phyloP scores from a whole-genome alignment of 2,329 filamentous ascomycete genomes.

The Fusarium sp. region DNA sequence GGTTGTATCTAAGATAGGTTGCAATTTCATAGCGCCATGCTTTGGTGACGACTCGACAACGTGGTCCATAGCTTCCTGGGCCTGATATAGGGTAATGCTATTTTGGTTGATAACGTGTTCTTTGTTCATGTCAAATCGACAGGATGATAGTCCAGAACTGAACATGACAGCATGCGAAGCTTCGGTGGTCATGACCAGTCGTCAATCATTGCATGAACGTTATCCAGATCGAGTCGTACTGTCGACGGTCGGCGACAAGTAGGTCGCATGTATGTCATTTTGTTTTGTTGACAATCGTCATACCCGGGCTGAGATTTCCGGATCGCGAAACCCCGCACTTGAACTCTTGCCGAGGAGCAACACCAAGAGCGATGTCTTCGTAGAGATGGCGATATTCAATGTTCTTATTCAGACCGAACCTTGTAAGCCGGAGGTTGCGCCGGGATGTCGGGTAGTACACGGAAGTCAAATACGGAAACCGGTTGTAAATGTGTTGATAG shows the following conservation, averaged over 20 bases:
- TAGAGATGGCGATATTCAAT: not conserved
- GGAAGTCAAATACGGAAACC: slow-evolving; percentile 21
- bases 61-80: not conserved
- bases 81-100: not conserved
- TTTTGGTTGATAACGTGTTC: not conserved
- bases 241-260: not conserved
- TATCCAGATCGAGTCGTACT: not conserved
- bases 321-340: slow-evolving; percentile 36
- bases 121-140: not conserved
- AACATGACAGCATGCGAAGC: not conserved
- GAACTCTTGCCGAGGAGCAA: slow-evolving; percentile 24
- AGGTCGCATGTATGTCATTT: slow-evolving; percentile 1
- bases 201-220: not conserved
- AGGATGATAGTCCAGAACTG: not conserved
- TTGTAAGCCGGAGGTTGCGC: slow-evolving; percentile 19
- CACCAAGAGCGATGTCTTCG: slow-evolving; percentile 3
- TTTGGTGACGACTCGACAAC: not conserved
- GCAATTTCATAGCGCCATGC: not conserved
- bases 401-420: slow-evolving; percentile 5
- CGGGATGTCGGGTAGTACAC: slow-evolving; percentile 45
- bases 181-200: not conserved
- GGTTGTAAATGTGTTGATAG: slow-evolving; percentile 8
- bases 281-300: slow-evolving; percentile 1
- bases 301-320: slow-evolving; percentile 8
- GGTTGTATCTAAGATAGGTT: too few relatives aligned